A percentile compares a stretch with the other conserved stretches of the same genome.
phyloP scores from a whole-genome alignment of 441 rosid genomes.

The Populus hybrid region DNA sequence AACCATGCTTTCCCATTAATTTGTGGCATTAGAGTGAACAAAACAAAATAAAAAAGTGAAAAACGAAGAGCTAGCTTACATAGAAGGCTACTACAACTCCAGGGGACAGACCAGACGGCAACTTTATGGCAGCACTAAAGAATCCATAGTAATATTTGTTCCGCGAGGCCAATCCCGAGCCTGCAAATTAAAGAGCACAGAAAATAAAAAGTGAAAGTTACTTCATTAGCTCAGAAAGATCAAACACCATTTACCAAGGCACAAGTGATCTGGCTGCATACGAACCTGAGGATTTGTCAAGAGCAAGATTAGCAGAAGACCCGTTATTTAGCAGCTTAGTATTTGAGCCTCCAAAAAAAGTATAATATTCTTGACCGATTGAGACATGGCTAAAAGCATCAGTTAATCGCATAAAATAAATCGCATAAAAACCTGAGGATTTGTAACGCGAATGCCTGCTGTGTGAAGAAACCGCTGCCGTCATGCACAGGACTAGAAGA shows the following conservation, averaged over 20 bases:
- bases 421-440: too few relatives aligned
- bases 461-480: too few relatives aligned
- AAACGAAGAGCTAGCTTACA: constrained; percentile 35
- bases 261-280: neutral
- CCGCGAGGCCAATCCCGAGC: constrained; percentile 74
- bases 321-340: constrained; percentile 52
- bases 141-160: constrained; percentile 65
- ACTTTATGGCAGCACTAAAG: constrained; percentile 83
- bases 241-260: neutral
- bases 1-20: too few relatives aligned
- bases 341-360: constrained; percentile 53
- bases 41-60: neutral
- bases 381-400: constrained; percentile 56
- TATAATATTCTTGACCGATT: constrained; percentile 41
- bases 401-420: too few relatives aligned
- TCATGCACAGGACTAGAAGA: too few relatives aligned
- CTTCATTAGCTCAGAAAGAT: neutral
- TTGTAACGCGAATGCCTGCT: too few relatives aligned
- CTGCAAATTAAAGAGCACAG: constrained; percentile 22
- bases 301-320: constrained; percentile 58
- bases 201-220: neutral
- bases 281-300: constrained; percentile 70
- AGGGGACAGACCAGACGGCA: constrained; percentile 80
- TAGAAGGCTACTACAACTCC: constrained; percentile 97
- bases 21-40: neutral